phyloP scores from a whole-genome alignment of 1,284 basidiomycete species.

The Apiotrichum akiyoshidainum region DNA sequence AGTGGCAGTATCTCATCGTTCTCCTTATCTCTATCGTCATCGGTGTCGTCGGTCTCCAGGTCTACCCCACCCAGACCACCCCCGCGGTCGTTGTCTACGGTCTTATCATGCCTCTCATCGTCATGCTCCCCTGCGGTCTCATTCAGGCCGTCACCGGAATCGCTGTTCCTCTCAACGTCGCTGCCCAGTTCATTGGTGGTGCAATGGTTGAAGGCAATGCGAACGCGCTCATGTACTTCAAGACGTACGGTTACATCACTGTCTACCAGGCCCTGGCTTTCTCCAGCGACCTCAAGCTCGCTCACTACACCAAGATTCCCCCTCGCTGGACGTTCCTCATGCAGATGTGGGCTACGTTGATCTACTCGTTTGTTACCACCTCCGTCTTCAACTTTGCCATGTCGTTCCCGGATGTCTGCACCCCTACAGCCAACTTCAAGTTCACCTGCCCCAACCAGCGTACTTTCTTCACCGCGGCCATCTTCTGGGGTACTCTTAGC shows the following conservation, averaged over 20 bases:
- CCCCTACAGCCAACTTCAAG: constrained; percentile 5
- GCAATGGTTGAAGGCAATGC: constrained; percentile 58
- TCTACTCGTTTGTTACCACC: constrained; percentile 47
- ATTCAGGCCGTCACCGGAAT: constrained; percentile 58
- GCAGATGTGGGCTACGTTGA: constrained; percentile 62
- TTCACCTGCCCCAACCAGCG: constrained; percentile 11
- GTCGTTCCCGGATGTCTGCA: background rate
- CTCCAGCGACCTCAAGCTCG: constrained; percentile 55
- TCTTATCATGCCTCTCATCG: constrained; percentile 14
- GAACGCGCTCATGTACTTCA: constrained; percentile 60
- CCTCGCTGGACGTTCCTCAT: constrained; percentile 58
- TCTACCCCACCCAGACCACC: constrained; percentile 12
- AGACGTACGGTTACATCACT: constrained; percentile 53
- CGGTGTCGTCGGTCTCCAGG: constrained; percentile 13
- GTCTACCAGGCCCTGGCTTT: constrained; percentile 53
- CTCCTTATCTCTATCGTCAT: constrained; percentile 11
- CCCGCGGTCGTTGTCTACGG: constrained; percentile 17
- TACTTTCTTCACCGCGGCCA: constrained; percentile 44
- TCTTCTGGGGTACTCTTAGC: constrained; percentile 77
- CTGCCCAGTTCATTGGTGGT: constrained; percentile 60
- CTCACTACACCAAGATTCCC: constrained; percentile 19
- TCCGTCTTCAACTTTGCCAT: constrained; percentile 10
- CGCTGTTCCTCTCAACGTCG: constrained; percentile 54
- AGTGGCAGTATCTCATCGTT: constrained; percentile 19
- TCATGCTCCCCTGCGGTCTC: constrained; percentile 52